Evolutionary conservation across 2,329 filamentous ascomycete genomes (phyloP).

Genomic region (Lasiodiplodia gonubiensis): DNA sequence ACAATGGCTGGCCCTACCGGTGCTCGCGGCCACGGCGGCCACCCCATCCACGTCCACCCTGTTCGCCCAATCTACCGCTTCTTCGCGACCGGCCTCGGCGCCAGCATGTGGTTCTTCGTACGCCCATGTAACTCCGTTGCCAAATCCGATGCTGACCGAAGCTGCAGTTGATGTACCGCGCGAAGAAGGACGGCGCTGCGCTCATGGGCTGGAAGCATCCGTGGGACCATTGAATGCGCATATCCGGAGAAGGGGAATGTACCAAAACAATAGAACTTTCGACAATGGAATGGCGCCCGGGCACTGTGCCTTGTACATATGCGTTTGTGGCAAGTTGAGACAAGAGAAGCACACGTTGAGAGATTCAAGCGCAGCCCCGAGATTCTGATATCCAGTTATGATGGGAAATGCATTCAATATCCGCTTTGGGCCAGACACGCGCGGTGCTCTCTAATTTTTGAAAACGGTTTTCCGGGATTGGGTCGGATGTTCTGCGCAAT

Average conservation of each 20-base stretch:
- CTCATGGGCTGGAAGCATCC: conserved; percentile 94
- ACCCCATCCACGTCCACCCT: conserved; percentile 65
- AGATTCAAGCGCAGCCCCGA: neutral
- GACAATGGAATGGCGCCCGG: neutral
- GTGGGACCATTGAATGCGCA: conserved; percentile 76
- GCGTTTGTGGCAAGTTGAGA: neutral
- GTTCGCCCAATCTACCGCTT: conserved; percentile 78
- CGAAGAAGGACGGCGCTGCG: conserved; percentile 92
- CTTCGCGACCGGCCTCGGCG: conserved; percentile 83
- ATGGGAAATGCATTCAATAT: conserved; percentile 1
- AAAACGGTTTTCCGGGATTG: neutral
- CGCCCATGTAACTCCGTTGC: conserved; percentile 46
- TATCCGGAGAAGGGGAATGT: conserved; percentile 7
- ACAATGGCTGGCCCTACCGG: conserved; percentile 28
- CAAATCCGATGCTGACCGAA: conserved; percentile 7
- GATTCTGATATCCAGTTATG: conserved; percentile 13
- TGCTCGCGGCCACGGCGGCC: conserved; percentile 41
- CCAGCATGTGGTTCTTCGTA: conserved; percentile 99
- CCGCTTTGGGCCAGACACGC: neutral
- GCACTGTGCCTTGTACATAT: conserved; percentile 8
- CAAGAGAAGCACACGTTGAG: neutral
- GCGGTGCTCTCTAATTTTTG: neutral
- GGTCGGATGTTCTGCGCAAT: neutral
- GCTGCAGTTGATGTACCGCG: conserved; percentile 86
- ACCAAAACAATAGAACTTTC: conserved; percentile 16